A percentile compares a stretch with the other conserved stretches of the same genome.
These are phyloP conservation scores for Cubamyces lactineus DNA, from an alignment of 768 basidiomycete genomes.

Conservation along the genomic window DNA sequence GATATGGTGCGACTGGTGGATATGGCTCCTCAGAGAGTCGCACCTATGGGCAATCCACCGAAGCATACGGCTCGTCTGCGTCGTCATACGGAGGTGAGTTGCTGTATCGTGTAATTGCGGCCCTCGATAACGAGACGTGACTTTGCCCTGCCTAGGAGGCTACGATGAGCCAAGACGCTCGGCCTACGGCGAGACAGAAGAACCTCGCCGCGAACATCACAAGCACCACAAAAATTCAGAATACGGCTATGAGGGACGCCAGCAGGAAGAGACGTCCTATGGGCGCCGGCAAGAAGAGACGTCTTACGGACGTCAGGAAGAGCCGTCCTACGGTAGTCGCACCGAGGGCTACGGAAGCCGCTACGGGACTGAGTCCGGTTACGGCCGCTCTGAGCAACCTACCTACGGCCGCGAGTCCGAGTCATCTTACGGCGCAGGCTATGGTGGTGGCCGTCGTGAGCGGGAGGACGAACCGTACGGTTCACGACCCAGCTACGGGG, in stretches of 20 bases:
- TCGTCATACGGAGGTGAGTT: slow-evolving; percentile 13
- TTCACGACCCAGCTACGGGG: slow-evolving; percentile 11
- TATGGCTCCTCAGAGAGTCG: slow-evolving; percentile 6
- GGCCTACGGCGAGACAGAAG: slow-evolving; percentile 9
- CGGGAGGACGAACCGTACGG: slow-evolving; percentile 6
- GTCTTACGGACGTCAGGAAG: slow-evolving; percentile 9
- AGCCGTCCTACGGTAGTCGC: slow-evolving; percentile 9
- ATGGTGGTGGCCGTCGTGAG: slow-evolving; percentile 27
- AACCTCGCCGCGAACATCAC: slow-evolving; percentile 10
- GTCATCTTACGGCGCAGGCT: slow-evolving; percentile 42
- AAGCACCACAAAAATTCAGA: slow-evolving; percentile 2
- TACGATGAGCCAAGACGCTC: slow-evolving; percentile 9
- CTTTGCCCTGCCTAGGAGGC: neutral
- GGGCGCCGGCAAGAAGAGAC: slow-evolving; percentile 9
- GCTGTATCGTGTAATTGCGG: neutral
- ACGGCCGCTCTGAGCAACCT: slow-evolving; percentile 9
- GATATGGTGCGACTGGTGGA: slow-evolving; percentile 4
- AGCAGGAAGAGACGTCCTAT: slow-evolving; percentile 8
- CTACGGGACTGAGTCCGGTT: slow-evolving; percentile 11
- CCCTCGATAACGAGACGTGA: neutral
- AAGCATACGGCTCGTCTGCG: slow-evolving; percentile 14
- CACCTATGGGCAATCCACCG: slow-evolving; percentile 9
- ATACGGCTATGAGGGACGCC: slow-evolving; percentile 4
- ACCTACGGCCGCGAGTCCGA: slow-evolving; percentile 35
- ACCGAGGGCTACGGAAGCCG: slow-evolving; percentile 9